Conservation (phyloP, 176 grass and related monocot species). For the Carex myosuroides region DNA sequence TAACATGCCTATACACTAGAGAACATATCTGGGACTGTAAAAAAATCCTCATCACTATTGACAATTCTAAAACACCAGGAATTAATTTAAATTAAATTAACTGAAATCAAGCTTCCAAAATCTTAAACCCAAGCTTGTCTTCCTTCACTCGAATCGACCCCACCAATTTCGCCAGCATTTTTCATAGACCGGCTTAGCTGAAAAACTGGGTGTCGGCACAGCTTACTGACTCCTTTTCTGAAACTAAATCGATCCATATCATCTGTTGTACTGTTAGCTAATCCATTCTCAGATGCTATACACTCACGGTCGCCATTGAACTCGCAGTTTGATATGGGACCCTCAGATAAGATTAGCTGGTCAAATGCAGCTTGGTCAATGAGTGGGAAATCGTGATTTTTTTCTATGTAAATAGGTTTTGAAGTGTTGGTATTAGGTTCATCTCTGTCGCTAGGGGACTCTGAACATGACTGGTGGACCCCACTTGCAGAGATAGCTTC, state of each 20-base stretch:
- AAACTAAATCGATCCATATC: conserved; percentile 70
- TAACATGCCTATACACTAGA: conserved; percentile 39
- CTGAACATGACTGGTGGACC: conserved; percentile 36
- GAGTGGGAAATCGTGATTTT: conserved; percentile 27
- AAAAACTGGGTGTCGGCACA: conserved; percentile 86
- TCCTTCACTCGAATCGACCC: conserved; percentile 51
- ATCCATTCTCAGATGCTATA: conserved; percentile 38
- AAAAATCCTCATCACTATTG: conserved; percentile 16
- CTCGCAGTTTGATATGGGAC: background rate
- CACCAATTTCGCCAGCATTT: conserved; percentile 47
- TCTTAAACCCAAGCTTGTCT: conserved; percentile 82
- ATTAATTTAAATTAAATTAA: conserved; percentile 16
- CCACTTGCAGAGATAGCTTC: conserved; percentile 20
- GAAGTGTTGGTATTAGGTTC: conserved; percentile 15
- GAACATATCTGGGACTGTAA: conserved; percentile 23
- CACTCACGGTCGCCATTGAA: conserved; percentile 11
- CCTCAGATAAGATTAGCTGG: conserved; percentile 34
- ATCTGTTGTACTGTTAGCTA: conserved; percentile 23
- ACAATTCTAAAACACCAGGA: conserved; percentile 35
- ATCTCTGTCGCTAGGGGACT: conserved; percentile 51
- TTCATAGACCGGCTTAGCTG: conserved; percentile 77
- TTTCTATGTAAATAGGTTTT: conserved; percentile 9
- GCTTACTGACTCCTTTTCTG: conserved; percentile 84
- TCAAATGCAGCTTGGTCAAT: conserved; percentile 40
- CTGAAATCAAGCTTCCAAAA: conserved; percentile 14